Base-by-base conservation (phyloP, 371 early-diverging fungal genomes). In the Actinomortierella ambigua region DNA sequence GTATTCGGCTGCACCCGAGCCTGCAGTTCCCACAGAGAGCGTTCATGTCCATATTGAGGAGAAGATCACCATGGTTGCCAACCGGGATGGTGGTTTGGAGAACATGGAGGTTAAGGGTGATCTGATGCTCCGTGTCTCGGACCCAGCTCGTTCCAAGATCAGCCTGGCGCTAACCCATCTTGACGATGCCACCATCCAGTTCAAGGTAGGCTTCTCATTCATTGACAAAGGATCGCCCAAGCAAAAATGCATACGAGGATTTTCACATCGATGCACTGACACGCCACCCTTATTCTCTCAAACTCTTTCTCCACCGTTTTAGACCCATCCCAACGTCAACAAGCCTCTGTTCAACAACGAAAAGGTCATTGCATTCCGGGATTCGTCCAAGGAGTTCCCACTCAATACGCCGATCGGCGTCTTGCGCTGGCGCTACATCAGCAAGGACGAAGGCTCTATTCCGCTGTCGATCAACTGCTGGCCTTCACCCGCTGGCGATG, bases 261-360 rank as follows among this genome's bases (percentile, higher is more conserved):
- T n/a, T n/a, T n/a, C n/a, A n/a, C n/a, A n/a, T n/a, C n/a, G n/a
- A n/a, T n/a, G n/a, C n/a, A n/a, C n/a, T n/a, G n/a, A n/a, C n/a
- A n/a, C n/a, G n/a, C n/a, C n/a, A n/a, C n/a, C n/a, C n/a, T n/a
- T 34, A 34, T 11, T 34, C 4, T 7, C 18, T 52, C 11, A 24
- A 50, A 14, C 17, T 49, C 39, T 23, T 26, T 47, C 14, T 23
- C 18, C 14, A 24, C 17, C 23, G 20, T 26, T 67, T 23, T 78
- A 94, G 92, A 95, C 96, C 4, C 97, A 98, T 73, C 98, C 98
- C n/a, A 93, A 96, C 63, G 91, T 98, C 24, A 97, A 98, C 84
- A 98, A 96, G 80, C 80, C 69, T n/a, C 76, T 86, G 23, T 98
- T 92, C 82, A 84, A 86, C 42, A 80, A 68, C 27, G 84, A 89